A percentile compares a stretch with the other conserved stretches of the same genome.
Evolutionary conservation across 495 filamentous ascomycete species (phyloP).

Genomic region (Glonium stellatum): DNA sequence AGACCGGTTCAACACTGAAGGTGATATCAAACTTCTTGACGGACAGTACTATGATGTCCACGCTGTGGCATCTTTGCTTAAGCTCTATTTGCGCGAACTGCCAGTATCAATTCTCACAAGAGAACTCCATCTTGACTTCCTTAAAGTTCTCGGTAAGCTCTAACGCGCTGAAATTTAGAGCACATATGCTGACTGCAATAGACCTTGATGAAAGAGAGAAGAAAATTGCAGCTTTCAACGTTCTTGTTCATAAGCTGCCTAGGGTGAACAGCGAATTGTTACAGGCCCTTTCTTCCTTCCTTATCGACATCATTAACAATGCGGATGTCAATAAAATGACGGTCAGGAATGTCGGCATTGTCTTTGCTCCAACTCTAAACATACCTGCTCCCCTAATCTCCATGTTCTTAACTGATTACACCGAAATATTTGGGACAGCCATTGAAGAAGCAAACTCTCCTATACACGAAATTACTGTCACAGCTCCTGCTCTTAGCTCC

Average conservation of each 20-base stretch:
- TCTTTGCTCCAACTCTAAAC: slow-evolving; percentile 97
- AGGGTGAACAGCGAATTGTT: slow-evolving; percentile 71
- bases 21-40: slow-evolving; percentile 84
- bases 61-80: slow-evolving; percentile 88
- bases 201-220: slow-evolving; percentile 61
- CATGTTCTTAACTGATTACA: slow-evolving; percentile 84
- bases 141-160: slow-evolving; percentile 69
- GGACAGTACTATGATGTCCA: slow-evolving; percentile 92
- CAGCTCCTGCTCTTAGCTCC: slow-evolving; percentile 42
- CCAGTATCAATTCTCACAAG: slow-evolving; percentile 84
- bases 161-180: not conserved
- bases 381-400: slow-evolving; percentile 94
- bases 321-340: slow-evolving; percentile 95
- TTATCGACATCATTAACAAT: slow-evolving; percentile 85
- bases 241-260: slow-evolving; percentile 78
- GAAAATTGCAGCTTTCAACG: slow-evolving; percentile 77
- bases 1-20: slow-evolving; percentile 88
- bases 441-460: slow-evolving; percentile 48
- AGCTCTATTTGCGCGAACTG: slow-evolving; percentile 87
- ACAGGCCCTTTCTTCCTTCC: slow-evolving; percentile 72
- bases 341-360: slow-evolving; percentile 93
- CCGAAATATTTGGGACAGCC: slow-evolving; percentile 72
- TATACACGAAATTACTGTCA: slow-evolving; percentile 43
- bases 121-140: slow-evolving; percentile 83
- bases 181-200: slow-evolving; percentile 31